These are phyloP conservation scores for Hondaea fermentalgiana DNA, from an alignment of 108 stramenopile genomes.

Conservation along the genomic window DNA sequence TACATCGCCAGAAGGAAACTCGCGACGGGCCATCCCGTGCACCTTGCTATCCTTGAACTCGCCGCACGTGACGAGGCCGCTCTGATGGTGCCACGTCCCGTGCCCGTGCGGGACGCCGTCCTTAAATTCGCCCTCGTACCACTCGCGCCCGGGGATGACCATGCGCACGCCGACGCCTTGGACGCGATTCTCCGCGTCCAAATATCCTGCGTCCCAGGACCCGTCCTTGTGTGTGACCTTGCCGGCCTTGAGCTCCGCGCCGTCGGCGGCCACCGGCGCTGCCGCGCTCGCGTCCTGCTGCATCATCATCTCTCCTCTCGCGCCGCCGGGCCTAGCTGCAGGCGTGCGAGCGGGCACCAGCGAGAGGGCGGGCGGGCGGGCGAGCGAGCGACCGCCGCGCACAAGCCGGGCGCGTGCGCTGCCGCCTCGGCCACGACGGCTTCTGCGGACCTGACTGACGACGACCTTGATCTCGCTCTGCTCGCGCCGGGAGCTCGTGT, in stretches of 20 bases:
- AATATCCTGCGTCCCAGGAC: neutral
- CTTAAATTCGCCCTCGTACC: slow-evolving; percentile 58
- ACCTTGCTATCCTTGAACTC: neutral
- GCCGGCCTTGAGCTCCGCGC: neutral
- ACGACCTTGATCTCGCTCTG: too few relatives aligned
- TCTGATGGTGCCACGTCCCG: slow-evolving; percentile 46
- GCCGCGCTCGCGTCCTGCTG: neutral
- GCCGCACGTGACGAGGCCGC: slow-evolving; percentile 38
- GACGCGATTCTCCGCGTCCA: neutral
- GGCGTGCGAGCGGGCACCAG: too few relatives aligned
- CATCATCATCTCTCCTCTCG: neutral
- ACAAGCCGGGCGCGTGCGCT: too few relatives aligned
- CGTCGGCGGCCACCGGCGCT: neutral
- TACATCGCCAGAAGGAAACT: neutral
- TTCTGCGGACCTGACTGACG: too few relatives aligned
- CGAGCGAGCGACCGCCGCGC: too few relatives aligned
- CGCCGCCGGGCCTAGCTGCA: too few relatives aligned
- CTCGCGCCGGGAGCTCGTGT: too few relatives aligned
- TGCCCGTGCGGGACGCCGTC: slow-evolving; percentile 67
- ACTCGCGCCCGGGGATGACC: slow-evolving; percentile 33
- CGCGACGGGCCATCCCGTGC: slow-evolving; percentile 1
- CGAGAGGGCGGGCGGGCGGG: too few relatives aligned
- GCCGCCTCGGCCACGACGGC: too few relatives aligned
- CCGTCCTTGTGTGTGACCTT: neutral
- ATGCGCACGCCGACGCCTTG: neutral